A percentile compares a stretch with the other conserved stretches of the same genome.
phyloP scores from a whole-genome alignment of 129 eudicot genomes.

The Centrapalus pauciflorus region DNA sequence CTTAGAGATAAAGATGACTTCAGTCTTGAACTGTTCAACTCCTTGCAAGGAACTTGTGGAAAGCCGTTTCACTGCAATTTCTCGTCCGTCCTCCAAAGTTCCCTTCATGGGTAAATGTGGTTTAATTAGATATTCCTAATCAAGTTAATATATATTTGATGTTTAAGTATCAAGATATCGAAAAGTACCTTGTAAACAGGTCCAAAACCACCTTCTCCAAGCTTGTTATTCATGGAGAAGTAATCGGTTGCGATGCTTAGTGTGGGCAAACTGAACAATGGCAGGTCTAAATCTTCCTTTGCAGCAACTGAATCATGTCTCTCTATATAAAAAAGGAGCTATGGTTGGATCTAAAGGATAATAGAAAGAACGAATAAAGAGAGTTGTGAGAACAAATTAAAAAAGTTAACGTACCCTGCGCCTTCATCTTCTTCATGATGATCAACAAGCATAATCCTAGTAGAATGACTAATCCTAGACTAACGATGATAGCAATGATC shows the following conservation, averaged over 20 bases:
- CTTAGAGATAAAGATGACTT: conserved; percentile 26
- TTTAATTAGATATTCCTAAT: no score
- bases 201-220: conserved; percentile 45
- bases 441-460: background rate
- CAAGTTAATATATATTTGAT: no score
- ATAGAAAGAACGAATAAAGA: background rate
- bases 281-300: conserved; percentile 16
- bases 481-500: background rate
- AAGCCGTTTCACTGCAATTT: conserved; percentile 41
- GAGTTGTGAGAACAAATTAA: background rate
- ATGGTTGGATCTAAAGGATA: background rate
- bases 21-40: conserved; percentile 38
- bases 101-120: no score
- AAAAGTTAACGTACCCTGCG: background rate
- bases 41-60: conserved; percentile 37
- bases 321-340: background rate
- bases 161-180: background rate
- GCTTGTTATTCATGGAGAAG: conserved; percentile 23
- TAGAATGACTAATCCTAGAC: background rate
- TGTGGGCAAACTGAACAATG: conserved; percentile 6
- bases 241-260: conserved; percentile 19
- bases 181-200: conserved; percentile 22
- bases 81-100: conserved; percentile 13
- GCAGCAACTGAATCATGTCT: background rate
- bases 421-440: conserved; percentile 12